Evolutionary conservation across 306 rosid species (phyloP), one percentile per base, ranked within the genome.

Genomic region (Acmispon strigosus): DNA sequence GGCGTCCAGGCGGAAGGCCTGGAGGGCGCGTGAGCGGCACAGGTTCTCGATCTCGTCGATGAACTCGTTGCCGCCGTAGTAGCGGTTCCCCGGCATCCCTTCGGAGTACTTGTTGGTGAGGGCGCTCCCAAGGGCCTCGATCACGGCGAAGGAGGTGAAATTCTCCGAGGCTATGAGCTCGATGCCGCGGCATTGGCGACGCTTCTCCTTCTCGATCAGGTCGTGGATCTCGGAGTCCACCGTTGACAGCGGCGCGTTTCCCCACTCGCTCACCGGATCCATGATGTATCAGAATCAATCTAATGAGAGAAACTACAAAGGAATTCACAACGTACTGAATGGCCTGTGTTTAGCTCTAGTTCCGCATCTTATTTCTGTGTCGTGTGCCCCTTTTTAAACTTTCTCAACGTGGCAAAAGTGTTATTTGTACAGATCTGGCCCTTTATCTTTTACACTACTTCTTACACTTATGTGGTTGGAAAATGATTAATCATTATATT

Each of bases 81-180:
- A 92, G 15, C 98, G 92, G 77, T 87, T 87, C 0, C 98, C 98
- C 11, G 98, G 98, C 85, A 92, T 84, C 11, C 98, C 98, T 9
- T 92, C 98, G 12, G 98, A 92, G 86, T 92, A 92, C 37, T 92
- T 92, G 88, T 92, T 92, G 58, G 98, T 92, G 29, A 92, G 56
- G 70, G 98, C 89, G 17, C 91, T 85, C 2, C 98, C 98, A 6
- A 92, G 90, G 0, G 98, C 98, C 15, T 89, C 92, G n/a, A 92
- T 89, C 37, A 92, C 98, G 12, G 98, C 98, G 81, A 89, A 92
- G 57, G 98, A 92, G 18, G 98, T 92, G 90, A 92, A 92, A 56
- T 92, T 92, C 56, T 92, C 98, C 0, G 98, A 92, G 1, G 98
- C 98, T 29, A 89, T 92, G 5, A 92, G 92, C 86, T 92, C 98